Evolutionary conservation across 2,329 filamentous ascomycete species (phyloP), one percentile per base, ranked within the genome.

Genomic region (Didymella glomerata): DNA sequence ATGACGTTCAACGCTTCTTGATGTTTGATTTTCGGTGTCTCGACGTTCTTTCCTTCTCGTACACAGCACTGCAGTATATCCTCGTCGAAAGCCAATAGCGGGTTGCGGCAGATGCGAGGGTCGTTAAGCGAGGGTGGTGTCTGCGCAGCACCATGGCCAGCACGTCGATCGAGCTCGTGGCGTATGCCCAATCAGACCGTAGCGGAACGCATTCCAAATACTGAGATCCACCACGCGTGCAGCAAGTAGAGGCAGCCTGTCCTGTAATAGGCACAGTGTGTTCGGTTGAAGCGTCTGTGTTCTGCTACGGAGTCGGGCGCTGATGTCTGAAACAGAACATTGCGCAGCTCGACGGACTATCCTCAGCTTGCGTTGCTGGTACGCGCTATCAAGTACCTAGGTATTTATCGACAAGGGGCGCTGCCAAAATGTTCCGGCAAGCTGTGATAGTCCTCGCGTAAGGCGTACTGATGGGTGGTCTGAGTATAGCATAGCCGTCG

Each of bases 241-340:
- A 64, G 65, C 69, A 74, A 65, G 64, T 62, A 66, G 63, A 73
- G 69, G 70, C 65, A 76, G 73, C 69, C 57, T 55, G 57, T 60
- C 70, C 57, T 67, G 72, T 71, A 75, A 74, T 56, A 75, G 73
- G 72, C 75, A 77, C 75, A 77, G 72, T 75, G 68, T 72, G 69
- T 77, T 76, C 74, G 73, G 72, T 66, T 76, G 76, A 77, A 77
- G 68, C 76, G 73, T 76, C 76, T 79, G 79, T 80, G 78, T 81
- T 88, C 86, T 89, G 88, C 89, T 90, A 91, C 87, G 87, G 85
- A 88, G 75, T 79, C 79, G 79, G 85, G 86, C 86, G 85, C 86
- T 85, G 78, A 84, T 84, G 88, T 86, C 88, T 90, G 90, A 86
- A 86, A 74, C 70, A 80, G 79, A 79, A 48, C 57, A 67, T 68